Evolutionary conservation across 2,329 filamentous ascomycete genomes (phyloP), one percentile per base, ranked within the genome.

Genomic region (Ramularia endophylla): DNA sequence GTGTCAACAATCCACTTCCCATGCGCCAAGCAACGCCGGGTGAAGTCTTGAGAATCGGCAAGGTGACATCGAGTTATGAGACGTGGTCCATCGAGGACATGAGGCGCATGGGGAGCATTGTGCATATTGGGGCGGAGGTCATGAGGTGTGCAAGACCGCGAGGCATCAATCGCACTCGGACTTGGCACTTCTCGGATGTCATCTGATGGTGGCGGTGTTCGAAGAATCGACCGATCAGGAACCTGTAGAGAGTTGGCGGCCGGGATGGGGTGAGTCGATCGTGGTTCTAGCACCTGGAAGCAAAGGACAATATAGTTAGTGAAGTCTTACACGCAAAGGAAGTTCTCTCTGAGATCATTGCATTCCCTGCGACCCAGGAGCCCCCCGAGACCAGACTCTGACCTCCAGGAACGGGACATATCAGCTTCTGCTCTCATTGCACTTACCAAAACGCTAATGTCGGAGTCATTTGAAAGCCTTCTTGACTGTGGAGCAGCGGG

Each of bases 41-140:
- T 9, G 29, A 51, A 46, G 8, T 25, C 11, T 5, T 31, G 29
- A 22, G 38, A 13, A 29, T 46, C 30, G 9, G 36, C 29, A 17
- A 47, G 20, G 30, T 43, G 40, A 27, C 17, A 38, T 19, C 41
- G 43, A 27, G 40, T 45, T 3, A 12, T n/a, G 11, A 41, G 42
- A 6, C 47, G 42, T 8, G 36, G 28, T 2, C 47, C 40, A 6
- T 35, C 13, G n/a, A 46, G 36, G 15, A 30, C 6, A 41, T 40
- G 43, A 3, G 39, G 34, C 15, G 39, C 40, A 20, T 46, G 39
- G n/a, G 40, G n/a, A 5, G 18, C 16, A 15, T 32, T 30, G 15
- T 37, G 15, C 8, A 33, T 29, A 8, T 28, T 22, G 6, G 42
- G 39, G 1, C 33, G 31, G 7, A 43, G 36, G 15, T 34, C 33